Conservation (phyloP, 2,329 filamentous ascomycete genomes). For the Cytospora leucostoma region DNA sequence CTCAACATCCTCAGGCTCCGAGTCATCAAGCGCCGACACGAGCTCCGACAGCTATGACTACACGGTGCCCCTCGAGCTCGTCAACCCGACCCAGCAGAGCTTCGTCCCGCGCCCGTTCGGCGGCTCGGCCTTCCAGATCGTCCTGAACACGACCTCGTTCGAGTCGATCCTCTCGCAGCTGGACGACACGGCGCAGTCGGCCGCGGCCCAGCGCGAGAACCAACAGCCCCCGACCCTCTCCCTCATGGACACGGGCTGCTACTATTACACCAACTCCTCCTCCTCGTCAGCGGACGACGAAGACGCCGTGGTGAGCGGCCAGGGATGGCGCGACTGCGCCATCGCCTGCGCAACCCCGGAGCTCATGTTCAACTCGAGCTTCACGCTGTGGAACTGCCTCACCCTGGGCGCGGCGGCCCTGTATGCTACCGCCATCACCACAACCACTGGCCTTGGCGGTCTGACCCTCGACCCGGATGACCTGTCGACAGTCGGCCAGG, state of each 20-base stretch:
- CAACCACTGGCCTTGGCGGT: not conserved
- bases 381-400: slow-evolving; percentile 25
- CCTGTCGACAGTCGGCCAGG: slow-evolving; percentile 8
- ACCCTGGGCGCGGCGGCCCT: slow-evolving; percentile 19
- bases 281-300: slow-evolving; percentile 4
- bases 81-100: slow-evolving; percentile 20
- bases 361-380: slow-evolving; percentile 25
- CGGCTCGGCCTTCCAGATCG: slow-evolving; percentile 19
- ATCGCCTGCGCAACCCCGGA: slow-evolving; percentile 10
- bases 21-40: not conserved
- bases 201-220: not conserved
- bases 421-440: not conserved
- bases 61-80: slow-evolving; percentile 13
- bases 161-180: slow-evolving; percentile 19
- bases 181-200: not conserved
- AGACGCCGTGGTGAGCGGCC: slow-evolving; percentile 4
- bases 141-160: slow-evolving; percentile 25
- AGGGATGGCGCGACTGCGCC: slow-evolving; percentile 21
- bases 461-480: slow-evolving; percentile 8
- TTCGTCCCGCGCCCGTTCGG: slow-evolving; percentile 22
- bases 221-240: slow-evolving; percentile 5
- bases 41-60: not conserved
- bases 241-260: slow-evolving; percentile 20
- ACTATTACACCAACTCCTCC: slow-evolving; percentile 20
- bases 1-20: not conserved